A percentile compares a stretch with the other conserved stretches of the same genome.
These are phyloP conservation scores for Casaregolazyma lundiana DNA, from an alignment of 1,139 yeast genomes.

Conservation along the genomic window DNA sequence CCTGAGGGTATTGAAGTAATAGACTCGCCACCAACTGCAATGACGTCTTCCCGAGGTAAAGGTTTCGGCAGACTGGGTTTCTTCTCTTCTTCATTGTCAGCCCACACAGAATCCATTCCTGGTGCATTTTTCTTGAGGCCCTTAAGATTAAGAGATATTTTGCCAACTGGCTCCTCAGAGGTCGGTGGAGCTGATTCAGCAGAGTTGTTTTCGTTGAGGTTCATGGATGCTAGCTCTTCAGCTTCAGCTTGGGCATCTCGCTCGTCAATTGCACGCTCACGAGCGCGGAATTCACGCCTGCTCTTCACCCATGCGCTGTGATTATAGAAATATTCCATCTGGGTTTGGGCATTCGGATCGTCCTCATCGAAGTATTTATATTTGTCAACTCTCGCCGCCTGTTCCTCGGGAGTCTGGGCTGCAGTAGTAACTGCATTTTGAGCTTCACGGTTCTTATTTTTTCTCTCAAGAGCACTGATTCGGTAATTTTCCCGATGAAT, in stretches of 20 bases:
- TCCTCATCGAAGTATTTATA: conserved; percentile 26
- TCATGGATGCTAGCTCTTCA: conserved; percentile 16
- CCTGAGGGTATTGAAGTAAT: conserved; percentile 20
- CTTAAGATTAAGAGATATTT: conserved; percentile 4
- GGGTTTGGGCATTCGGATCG: conserved; percentile 18
- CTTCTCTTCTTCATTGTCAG: conserved; percentile 20
- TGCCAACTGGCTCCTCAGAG: neutral
- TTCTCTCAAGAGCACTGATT: conserved; percentile 24
- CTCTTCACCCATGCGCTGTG: conserved; percentile 33
- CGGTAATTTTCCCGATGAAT: conserved; percentile 23
- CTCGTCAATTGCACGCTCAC: conserved; percentile 30
- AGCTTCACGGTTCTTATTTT: conserved; percentile 18
- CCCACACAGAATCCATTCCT: conserved; percentile 10
- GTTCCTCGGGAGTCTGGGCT: conserved; percentile 18
- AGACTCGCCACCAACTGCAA: neutral
- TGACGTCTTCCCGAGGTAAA: too few relatives aligned
- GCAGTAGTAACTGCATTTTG: conserved; percentile 8
- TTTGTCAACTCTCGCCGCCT: conserved; percentile 20
- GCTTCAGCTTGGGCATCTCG: conserved; percentile 27
- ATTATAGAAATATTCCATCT: conserved; percentile 31
- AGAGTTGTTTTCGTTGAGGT: conserved; percentile 8
- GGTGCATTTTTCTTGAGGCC: conserved; percentile 1
- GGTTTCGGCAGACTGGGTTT: conserved; percentile 13
- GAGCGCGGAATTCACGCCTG: conserved; percentile 24
- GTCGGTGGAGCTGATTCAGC: conserved; percentile 5